These are phyloP conservation scores for Apophysomyces elegans DNA, from an alignment of 371 early-diverging fungal genomes.

Conservation along the genomic window DNA sequence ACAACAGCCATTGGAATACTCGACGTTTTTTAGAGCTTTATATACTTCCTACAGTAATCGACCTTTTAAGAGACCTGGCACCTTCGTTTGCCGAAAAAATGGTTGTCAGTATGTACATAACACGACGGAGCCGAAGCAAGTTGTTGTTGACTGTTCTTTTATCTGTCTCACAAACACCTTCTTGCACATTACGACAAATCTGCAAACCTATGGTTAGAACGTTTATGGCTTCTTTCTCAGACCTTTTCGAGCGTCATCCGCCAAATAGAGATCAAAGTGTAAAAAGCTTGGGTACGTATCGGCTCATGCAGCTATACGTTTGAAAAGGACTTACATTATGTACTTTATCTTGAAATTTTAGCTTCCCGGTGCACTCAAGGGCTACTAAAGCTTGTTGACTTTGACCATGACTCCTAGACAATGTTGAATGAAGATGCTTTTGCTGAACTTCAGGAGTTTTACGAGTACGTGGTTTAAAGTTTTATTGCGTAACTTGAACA, in stretches of 20 bases:
- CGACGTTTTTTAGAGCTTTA: background rate
- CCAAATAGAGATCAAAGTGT: background rate
- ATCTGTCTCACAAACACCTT: background rate
- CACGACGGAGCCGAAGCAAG: background rate
- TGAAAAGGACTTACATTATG: background rate
- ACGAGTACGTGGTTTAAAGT: background rate
- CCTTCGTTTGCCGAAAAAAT: background rate
- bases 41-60: background rate
- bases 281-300: constrained; percentile 3
- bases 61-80: background rate
- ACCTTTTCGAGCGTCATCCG: background rate
- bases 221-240: background rate
- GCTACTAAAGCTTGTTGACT: background rate
- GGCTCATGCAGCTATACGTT: background rate
- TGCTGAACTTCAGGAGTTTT: background rate
- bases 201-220: background rate
- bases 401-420: background rate
- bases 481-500: background rate
- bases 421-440: background rate
- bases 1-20: background rate
- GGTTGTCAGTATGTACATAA: background rate
- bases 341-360: background rate
- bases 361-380: background rate
- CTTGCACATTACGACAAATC: background rate
- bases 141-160: background rate